A percentile compares a stretch with the other conserved stretches of the same genome.
Evolutionary conservation across 352 stramenopile genomes (phyloP).

Genomic region (Phytophthora cryptogea): DNA sequence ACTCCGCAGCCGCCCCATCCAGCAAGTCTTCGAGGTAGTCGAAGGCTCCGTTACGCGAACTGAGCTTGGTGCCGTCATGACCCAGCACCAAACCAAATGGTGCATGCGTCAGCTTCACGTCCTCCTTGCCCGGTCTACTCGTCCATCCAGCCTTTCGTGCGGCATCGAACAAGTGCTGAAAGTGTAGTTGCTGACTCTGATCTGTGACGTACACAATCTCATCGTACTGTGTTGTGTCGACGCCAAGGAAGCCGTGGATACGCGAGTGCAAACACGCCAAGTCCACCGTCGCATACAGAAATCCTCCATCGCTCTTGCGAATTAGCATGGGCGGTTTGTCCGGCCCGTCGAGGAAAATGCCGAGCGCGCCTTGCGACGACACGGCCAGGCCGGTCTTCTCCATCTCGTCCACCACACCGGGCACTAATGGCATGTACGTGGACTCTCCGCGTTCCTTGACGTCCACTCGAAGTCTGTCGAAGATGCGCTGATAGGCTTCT

Average conservation of each 20-base stretch:
- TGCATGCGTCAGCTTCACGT: constrained; percentile 69
- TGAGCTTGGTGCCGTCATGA: constrained; percentile 79
- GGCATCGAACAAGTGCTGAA: constrained; percentile 76
- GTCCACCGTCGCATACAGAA: constrained; percentile 82
- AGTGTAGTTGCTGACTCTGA: constrained; percentile 79
- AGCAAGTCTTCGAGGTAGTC: constrained; percentile 80
- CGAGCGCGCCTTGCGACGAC: constrained; percentile 65
- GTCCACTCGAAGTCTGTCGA: constrained; percentile 63
- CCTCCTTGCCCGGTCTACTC: constrained; percentile 23
- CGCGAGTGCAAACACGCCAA: constrained; percentile 72
- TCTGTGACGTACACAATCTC: constrained; percentile 86
- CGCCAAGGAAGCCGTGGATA: constrained; percentile 68
- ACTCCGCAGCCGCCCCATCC: constrained; percentile 65
- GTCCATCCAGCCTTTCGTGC: constrained; percentile 60
- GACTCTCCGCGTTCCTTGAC: constrained; percentile 78
- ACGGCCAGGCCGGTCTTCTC: constrained; percentile 51
- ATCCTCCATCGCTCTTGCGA: constrained; percentile 80
- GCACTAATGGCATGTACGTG: constrained; percentile 71
- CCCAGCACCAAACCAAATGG: constrained; percentile 84
- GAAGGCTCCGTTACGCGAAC: constrained; percentile 80
- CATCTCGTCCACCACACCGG: constrained; percentile 49
- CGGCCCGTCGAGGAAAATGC: constrained; percentile 70
- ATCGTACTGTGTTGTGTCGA: constrained; percentile 74
- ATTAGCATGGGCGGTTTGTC: constrained; percentile 85
- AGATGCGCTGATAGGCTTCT: constrained; percentile 66